A percentile compares a stretch with the other conserved stretches of the same genome.
These are phyloP conservation scores for Schizosaccharomyces versatilis DNA, from an alignment of 1,139 yeast species.

Conservation along the genomic window DNA sequence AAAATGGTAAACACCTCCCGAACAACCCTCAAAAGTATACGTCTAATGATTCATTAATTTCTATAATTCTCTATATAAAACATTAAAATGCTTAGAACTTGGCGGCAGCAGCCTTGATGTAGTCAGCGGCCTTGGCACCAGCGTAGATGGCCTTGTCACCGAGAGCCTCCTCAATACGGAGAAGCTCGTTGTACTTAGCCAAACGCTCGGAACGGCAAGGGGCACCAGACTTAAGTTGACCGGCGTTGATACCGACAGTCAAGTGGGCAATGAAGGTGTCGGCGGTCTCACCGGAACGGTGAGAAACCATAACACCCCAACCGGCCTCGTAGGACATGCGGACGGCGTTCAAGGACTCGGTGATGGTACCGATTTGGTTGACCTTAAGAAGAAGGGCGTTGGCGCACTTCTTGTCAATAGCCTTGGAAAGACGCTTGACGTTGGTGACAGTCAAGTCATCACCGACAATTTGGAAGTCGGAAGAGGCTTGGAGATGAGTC, in stretches of 20 bases:
- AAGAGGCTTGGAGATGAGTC: constrained; percentile 56
- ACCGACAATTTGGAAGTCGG: constrained; percentile 71
- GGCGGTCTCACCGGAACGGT: constrained; percentile 98
- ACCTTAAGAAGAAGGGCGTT: constrained; percentile 85
- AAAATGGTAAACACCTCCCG: too few species aligned
- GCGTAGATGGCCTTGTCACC: constrained; percentile 79
- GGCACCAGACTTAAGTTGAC: constrained; percentile 98
- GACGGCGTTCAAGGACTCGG: constrained; percentile 87
- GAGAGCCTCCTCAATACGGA: constrained; percentile 91
- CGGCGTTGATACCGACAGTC: constrained; percentile 87
- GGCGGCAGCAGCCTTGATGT: neutral
- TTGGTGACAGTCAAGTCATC: constrained; percentile 96
- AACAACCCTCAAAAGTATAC: too few species aligned
- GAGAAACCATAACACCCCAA: constrained; percentile 97
- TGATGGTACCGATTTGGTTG: constrained; percentile 67
- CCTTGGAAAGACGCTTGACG: constrained; percentile 78
- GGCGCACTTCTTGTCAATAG: constrained; percentile 86
- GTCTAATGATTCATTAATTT: too few species aligned
- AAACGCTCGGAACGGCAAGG: constrained; percentile 98
- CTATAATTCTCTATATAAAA: too few species aligned
- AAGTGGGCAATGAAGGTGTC: constrained; percentile 94
- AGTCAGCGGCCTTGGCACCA: constrained; percentile 33
- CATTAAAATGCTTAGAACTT: too few species aligned
- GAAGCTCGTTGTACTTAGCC: constrained; percentile 82
- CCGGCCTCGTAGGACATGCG: constrained; percentile 72